phyloP scores from a whole-genome alignment of 345 rosid species.

The Arabidopsis thaliana region TAIR10.1 NC_003071.7:13576001-13576500 shows the following conservation, averaged over 20 bases:
- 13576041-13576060: constrained; percentile 56
- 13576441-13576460: constrained; percentile 32
- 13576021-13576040: constrained; percentile 53
- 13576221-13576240: constrained; percentile 55
- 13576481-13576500: constrained; percentile 21
- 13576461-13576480: constrained; percentile 43
- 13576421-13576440: constrained; percentile 42
- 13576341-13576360: constrained; percentile 58
- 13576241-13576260: constrained; percentile 59
- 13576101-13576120: constrained; percentile 60
- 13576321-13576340: constrained; percentile 52
- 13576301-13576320: constrained; percentile 41
- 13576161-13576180: constrained; percentile 58
- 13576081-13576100: constrained; percentile 48
- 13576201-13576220: constrained; percentile 56
- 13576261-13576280: constrained; percentile 61
- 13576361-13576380: constrained; percentile 45
- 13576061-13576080: constrained; percentile 52
- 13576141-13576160: constrained; percentile 48
- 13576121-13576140: constrained; percentile 54
- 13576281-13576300: constrained; percentile 20
- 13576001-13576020: constrained; percentile 56
- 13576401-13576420: constrained; percentile 16
- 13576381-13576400: constrained; percentile 25
- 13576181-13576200: constrained; percentile 63